Conservation (phyloP, 2,329 filamentous ascomycete genomes). For the Cercospora brassicicola region DNA sequence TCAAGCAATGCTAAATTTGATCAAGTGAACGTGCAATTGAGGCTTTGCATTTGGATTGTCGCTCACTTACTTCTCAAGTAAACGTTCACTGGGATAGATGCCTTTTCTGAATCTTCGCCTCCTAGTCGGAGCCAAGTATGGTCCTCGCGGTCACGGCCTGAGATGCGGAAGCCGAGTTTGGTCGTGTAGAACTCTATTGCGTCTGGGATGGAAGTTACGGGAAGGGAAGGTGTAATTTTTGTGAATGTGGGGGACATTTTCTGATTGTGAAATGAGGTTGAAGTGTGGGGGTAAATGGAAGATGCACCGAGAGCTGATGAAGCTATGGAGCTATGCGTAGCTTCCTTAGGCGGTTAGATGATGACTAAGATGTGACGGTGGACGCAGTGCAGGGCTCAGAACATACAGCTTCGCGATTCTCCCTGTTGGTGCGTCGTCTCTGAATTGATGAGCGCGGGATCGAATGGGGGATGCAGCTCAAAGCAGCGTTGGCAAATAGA, state of each 20-base stretch:
- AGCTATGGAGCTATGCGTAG: neutral
- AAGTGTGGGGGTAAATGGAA: neutral
- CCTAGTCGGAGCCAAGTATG: slow-evolving; percentile 11
- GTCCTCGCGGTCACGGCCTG: slow-evolving; percentile 16
- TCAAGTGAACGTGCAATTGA: too few species aligned
- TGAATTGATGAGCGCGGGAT: too few species aligned
- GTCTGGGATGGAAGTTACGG: slow-evolving; percentile 11
- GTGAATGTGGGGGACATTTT: slow-evolving; percentile 12
- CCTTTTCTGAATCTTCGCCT: slow-evolving; percentile 1
- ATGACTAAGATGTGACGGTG: neutral
- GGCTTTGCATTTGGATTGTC: neutral
- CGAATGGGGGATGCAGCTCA: too few species aligned
- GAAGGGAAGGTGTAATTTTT: slow-evolving; percentile 16
- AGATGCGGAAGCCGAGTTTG: slow-evolving; percentile 15
- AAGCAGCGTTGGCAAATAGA: too few species aligned
- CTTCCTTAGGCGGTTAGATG: neutral
- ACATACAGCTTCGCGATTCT: too few species aligned
- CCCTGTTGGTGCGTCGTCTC: too few species aligned
- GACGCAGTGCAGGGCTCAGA: too few species aligned
- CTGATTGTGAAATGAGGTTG: neutral
- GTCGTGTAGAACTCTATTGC: slow-evolving; percentile 16
- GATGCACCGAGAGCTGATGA: neutral
- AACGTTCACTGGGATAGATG: slow-evolving; percentile 11
- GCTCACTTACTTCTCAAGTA: slow-evolving; percentile 13
- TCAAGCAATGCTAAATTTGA: too few species aligned